Evolutionary conservation across 1,139 yeast species (phyloP), one percentile per base, ranked within the genome.

Genomic region (Chernovozyma sophiae-reginae): DNA sequence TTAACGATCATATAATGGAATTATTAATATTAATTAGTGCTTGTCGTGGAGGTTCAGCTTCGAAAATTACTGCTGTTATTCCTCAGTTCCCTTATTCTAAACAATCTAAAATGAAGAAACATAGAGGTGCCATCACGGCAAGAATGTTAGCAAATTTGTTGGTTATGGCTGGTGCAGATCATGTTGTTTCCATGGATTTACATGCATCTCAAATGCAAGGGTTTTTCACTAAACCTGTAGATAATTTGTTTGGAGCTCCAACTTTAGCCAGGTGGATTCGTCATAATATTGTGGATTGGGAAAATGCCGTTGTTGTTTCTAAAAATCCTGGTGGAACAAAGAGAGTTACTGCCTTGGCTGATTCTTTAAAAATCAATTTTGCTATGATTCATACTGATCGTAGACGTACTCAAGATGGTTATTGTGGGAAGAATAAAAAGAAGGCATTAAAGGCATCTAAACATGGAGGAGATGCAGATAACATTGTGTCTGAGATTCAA

Each of bases 201-300:
- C 98, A 94, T 58, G 98, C 98, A 20, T 82, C 96, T 29, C 99
- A 92, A 63, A 94, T 92, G 97, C 99, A 92, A 68, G 99, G 99
- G 12, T 92, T 94, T 57, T 92, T 92, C 68, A 79, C 95, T 30
- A 89, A 89, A 54, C 98, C 99, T 0, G 97, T 92, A 22, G 99
- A 92, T 61, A 92, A 92, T 60, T 68, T 92, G 45, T 89, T 86
- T 55, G 97, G 97, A 20, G 97, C 96, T 3, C 98, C 98, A 33
- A 87, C 96, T 32, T 74, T 94, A 48, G 97, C 96, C 18, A 79
- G 87, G 53, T 94, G 98, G 98, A 90, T 92, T 55, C 81, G 86
- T 52, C 95, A 85, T 58, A 84, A 92, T 54, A 83, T 94, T 37
- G 80, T 81, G 20, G 86, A 90, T 55, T 86, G 86, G 74, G 71